phyloP scores from a whole-genome alignment of 2,329 filamentous ascomycete genomes.

The Colletotrichum sidae region DNA sequence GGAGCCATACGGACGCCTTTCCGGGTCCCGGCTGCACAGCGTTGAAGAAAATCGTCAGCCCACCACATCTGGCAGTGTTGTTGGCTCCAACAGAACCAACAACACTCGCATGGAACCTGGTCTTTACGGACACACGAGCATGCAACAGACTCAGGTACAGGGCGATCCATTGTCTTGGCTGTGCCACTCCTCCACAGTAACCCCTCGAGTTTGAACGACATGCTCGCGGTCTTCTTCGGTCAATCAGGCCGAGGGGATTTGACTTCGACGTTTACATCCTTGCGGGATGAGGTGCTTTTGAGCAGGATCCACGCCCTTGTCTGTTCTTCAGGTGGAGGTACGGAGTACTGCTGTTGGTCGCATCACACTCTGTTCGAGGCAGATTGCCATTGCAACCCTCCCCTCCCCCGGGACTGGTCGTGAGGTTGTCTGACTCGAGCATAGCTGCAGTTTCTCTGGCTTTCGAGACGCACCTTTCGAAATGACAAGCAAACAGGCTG shows the following conservation, averaged over 20 bases:
- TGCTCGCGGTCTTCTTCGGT: too few species aligned
- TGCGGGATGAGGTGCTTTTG: background rate
- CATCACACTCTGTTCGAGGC: background rate
- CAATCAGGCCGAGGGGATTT: background rate
- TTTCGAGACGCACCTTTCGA: too few species aligned
- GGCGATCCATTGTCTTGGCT: slow-evolving; percentile 3
- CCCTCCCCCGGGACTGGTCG: background rate
- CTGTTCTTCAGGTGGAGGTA: background rate
- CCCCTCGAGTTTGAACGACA: background rate
- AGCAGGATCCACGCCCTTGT: background rate
- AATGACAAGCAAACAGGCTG: too few species aligned
- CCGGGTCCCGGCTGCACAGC: background rate
- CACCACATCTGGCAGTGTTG: background rate
- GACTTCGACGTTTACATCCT: background rate
- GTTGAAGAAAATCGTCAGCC: background rate
- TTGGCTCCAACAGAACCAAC: slow-evolving; percentile 2
- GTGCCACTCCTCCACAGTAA: background rate
- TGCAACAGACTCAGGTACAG: too few species aligned
- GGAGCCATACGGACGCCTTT: background rate
- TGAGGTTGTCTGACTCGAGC: background rate
- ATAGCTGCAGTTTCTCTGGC: too few species aligned
- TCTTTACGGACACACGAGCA: background rate
- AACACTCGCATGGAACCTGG: background rate
- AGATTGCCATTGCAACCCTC: background rate
- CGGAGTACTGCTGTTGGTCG: background rate